Evolutionary conservation across 2,329 filamentous ascomycete species (phyloP), one percentile per base, ranked within the genome.

Genomic region (Drechmeria coniospora): DNA sequence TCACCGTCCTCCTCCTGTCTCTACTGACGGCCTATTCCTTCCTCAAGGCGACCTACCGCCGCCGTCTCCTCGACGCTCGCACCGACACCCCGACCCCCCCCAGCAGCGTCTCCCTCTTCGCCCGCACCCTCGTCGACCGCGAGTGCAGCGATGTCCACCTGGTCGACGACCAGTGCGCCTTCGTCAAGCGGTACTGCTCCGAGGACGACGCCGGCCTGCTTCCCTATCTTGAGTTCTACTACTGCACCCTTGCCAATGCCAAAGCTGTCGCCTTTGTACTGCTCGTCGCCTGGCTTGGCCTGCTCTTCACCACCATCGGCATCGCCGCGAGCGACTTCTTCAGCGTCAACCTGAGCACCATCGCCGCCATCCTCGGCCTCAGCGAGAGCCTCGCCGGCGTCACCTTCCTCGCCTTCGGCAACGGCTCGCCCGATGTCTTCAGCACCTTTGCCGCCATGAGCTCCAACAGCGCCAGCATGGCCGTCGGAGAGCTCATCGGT

Each of bases 281-380:
- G 23, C 61, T 98, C 25, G 67, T 82, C 11, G 42, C 75, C 34
- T 98, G 90, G 90, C 68, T 94, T 6, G 79, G 72, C 21, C 59
- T 95, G 30, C 71, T 98, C 6, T 98, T 98, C 56, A 87, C 80
- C 41, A 95, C 90, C 10, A 94, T 98, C 38, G 90, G 90, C 33
- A 94, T 98, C 37, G 90, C 90, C 10, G 90, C 90, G 14, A 94
- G 84, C 54, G 90, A 98, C 56, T 98, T 98, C 61, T 90, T 98
- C 56, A 95, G 86, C 55, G 74, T 95, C 56, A 93, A 98, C 47
- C 66, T 98, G 19, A 90, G 81, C 52, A 95, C 90, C 9, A 90
- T 98, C 42, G 77, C 90, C 14, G 77, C 68, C 31, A 73, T 94
- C 28, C 64, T 95, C 16, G 86, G 87, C 13, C 77, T 98, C 61